phyloP scores from a whole-genome alignment of 345 rosid genomes.

The Clarkia xantiana region DNA sequence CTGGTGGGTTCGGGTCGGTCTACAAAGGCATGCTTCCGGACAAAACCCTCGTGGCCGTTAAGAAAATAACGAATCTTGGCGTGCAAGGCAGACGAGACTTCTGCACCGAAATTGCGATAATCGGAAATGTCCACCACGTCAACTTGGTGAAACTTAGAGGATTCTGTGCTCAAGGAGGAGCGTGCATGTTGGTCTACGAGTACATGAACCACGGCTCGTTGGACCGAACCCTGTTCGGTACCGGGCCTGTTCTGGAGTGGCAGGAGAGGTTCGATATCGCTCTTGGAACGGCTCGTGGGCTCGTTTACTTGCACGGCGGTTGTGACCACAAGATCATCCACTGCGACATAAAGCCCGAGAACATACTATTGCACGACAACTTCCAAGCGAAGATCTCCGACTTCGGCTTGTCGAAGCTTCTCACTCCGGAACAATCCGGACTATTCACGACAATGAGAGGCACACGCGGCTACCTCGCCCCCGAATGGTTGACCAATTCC shows the following conservation, averaged over 20 bases:
- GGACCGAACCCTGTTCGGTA: slow-evolving; percentile 41
- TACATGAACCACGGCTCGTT: slow-evolving; percentile 61
- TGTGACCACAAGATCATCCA: slow-evolving; percentile 65
- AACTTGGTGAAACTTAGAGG: slow-evolving; percentile 70
- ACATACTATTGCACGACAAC: slow-evolving; percentile 50
- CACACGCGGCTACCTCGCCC: slow-evolving; percentile 77
- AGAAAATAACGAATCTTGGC: slow-evolving; percentile 48
- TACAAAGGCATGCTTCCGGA: slow-evolving; percentile 44
- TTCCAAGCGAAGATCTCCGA: slow-evolving; percentile 61
- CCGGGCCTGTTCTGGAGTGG: slow-evolving; percentile 51
- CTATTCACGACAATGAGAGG: slow-evolving; percentile 74
- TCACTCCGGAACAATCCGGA: slow-evolving; percentile 48
- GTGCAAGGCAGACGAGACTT: slow-evolving; percentile 60
- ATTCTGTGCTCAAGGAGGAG: slow-evolving; percentile 56
- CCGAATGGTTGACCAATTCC: slow-evolving; percentile 69
- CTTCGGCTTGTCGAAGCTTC: slow-evolving; percentile 63
- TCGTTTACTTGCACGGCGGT: slow-evolving; percentile 57
- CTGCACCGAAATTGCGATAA: slow-evolving; percentile 59
- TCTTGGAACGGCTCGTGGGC: slow-evolving; percentile 67
- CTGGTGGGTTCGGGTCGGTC: slow-evolving; percentile 73
- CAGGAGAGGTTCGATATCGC: slow-evolving; percentile 62
- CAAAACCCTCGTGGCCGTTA: slow-evolving; percentile 44
- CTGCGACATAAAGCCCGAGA: slow-evolving; percentile 64
- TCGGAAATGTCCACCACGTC: slow-evolving; percentile 65
- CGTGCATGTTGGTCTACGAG: slow-evolving; percentile 53